phyloP scores from a whole-genome alignment of 2,329 filamentous ascomycete species.

The Rhynchosporium graminicola region DNA sequence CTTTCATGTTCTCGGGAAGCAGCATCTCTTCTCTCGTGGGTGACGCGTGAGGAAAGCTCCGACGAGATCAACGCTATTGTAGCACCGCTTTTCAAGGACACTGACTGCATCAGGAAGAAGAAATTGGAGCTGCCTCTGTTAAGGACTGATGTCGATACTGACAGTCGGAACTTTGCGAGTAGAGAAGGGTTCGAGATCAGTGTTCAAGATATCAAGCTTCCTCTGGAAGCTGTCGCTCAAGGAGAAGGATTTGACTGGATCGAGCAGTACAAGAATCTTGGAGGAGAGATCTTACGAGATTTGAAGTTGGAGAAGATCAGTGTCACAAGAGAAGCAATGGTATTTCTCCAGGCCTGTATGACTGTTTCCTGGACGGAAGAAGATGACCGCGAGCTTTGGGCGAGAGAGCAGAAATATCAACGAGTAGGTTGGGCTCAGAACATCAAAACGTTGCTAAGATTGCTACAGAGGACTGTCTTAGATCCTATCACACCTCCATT shows the following conservation, averaged over 20 bases:
- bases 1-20: conserved; percentile 32
- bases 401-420: conserved; percentile 29
- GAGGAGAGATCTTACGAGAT: conserved; percentile 26
- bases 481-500: conserved; percentile 40
- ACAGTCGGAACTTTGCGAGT: conserved; percentile 33
- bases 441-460: background rate
- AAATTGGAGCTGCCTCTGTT: conserved; percentile 38
- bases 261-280: conserved; percentile 25
- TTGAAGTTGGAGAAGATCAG: conserved; percentile 36
- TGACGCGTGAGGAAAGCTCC: conserved; percentile 21
- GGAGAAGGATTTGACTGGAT: conserved; percentile 35
- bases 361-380: conserved; percentile 30
- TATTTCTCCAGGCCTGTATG: conserved; percentile 28
- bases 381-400: conserved; percentile 32
- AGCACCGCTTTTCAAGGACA: conserved; percentile 17
- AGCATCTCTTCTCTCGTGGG: conserved; percentile 30
- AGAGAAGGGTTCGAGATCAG: conserved; percentile 35
- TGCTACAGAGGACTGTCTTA: conserved; percentile 28
- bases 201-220: conserved; percentile 35
- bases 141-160: conserved; percentile 34
- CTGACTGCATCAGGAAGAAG: conserved; percentile 15
- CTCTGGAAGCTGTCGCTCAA: conserved; percentile 36
- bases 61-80: conserved; percentile 23
- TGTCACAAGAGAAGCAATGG: conserved; percentile 34
- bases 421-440: conserved; percentile 25